phyloP scores from a whole-genome alignment of 1,139 yeast species.

The Candida buenavistaensis region DNA sequence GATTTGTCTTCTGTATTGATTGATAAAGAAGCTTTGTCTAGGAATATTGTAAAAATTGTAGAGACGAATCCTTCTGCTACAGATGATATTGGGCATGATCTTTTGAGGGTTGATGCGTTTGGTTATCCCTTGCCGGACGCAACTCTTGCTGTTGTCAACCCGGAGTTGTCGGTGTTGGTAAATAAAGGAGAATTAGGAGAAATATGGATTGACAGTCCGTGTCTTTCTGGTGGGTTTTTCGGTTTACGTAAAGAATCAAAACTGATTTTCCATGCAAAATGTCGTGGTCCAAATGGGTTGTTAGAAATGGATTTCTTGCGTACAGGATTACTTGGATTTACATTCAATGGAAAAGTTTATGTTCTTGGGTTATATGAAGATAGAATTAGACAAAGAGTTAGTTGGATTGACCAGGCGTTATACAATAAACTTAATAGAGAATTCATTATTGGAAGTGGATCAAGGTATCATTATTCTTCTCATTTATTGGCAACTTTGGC shows the following conservation, averaged over 20 bases:
- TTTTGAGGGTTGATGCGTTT: slow-evolving; percentile 80
- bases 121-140: slow-evolving; percentile 96
- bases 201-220: slow-evolving; percentile 92
- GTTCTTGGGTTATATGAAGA: slow-evolving; percentile 91
- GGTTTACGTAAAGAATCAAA: slow-evolving; percentile 68
- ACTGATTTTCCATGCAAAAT: slow-evolving; percentile 77
- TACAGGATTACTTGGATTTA: slow-evolving; percentile 88
- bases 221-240: slow-evolving; percentile 87
- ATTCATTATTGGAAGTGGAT: slow-evolving; percentile 36
- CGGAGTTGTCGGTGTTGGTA: slow-evolving; percentile 74
- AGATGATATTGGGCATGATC: slow-evolving; percentile 50
- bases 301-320: slow-evolving; percentile 79
- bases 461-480: slow-evolving; percentile 77
- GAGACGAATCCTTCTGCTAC: slow-evolving; percentile 60
- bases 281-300: slow-evolving; percentile 67
- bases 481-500: slow-evolving; percentile 83
- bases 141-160: slow-evolving; percentile 89
- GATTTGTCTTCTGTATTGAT: slow-evolving; percentile 68
- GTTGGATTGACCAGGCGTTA: slow-evolving; percentile 58
- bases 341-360: slow-evolving; percentile 82
- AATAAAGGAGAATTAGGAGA: slow-evolving; percentile 87
- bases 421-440: slow-evolving; percentile 32
- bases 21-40: slow-evolving; percentile 77
- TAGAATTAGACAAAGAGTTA: slow-evolving; percentile 73
- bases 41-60: slow-evolving; percentile 73